Conservation (phyloP, 2,329 filamentous ascomycete species). For the Hysterium pulicare region DNA sequence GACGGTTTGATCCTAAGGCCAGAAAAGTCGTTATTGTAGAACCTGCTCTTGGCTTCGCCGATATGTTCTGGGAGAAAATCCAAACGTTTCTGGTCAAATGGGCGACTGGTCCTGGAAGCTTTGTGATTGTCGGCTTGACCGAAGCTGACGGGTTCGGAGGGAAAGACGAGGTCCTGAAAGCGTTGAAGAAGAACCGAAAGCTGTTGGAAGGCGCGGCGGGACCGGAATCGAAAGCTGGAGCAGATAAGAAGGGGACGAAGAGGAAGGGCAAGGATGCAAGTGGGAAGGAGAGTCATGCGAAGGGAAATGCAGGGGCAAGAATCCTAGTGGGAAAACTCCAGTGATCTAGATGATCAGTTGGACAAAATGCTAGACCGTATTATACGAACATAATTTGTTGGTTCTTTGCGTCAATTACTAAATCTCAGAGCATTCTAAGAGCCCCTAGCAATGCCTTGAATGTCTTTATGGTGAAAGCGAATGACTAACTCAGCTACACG, state of each 20-base stretch:
- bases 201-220: conserved; percentile 64
- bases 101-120: conserved; percentile 83
- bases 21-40: conserved; percentile 69
- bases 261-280: conserved; percentile 31
- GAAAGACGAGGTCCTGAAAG: conserved; percentile 64
- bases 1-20: conserved; percentile 72
- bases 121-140: conserved; percentile 76
- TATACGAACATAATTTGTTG: too few species aligned
- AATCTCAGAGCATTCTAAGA: too few species aligned
- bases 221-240: conserved; percentile 44
- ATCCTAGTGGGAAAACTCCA: conserved; percentile 33
- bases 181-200: conserved; percentile 70
- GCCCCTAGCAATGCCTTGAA: too few species aligned
- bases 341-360: background rate
- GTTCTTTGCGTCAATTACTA: too few species aligned
- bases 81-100: conserved; percentile 71
- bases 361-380: too few species aligned
- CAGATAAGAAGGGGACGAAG: conserved; percentile 15
- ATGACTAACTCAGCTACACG: too few species aligned
- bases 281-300: conserved; percentile 36
- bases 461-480: too few species aligned
- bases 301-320: conserved; percentile 47
- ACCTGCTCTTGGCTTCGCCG: conserved; percentile 75
- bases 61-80: conserved; percentile 78
- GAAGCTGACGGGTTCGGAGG: conserved; percentile 69